A percentile compares a stretch with the other conserved stretches of the same genome.
phyloP scores from a whole-genome alignment of 2,329 filamentous ascomycete genomes.

The Xylaria sp. region DNA sequence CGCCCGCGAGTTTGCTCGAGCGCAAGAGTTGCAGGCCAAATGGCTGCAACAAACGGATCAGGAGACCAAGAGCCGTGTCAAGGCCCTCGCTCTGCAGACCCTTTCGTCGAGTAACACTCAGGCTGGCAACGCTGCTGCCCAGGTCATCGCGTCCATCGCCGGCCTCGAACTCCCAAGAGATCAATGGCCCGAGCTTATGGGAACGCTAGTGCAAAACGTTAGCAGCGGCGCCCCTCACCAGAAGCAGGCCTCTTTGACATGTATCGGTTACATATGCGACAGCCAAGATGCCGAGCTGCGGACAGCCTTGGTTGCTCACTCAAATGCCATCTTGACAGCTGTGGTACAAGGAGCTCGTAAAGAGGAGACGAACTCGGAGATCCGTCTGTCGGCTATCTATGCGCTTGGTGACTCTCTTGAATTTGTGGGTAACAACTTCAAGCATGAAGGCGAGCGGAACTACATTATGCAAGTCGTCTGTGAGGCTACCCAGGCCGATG shows the following conservation, averaged over 20 bases:
- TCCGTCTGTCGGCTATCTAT: slow-evolving; percentile 90
- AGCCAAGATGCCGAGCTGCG: slow-evolving; percentile 89
- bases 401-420: slow-evolving; percentile 96
- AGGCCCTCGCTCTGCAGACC: slow-evolving; percentile 89
- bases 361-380: slow-evolving; percentile 91
- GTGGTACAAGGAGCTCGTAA: slow-evolving; percentile 97
- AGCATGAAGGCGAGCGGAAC: slow-evolving; percentile 98
- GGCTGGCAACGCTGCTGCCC: slow-evolving; percentile 88
- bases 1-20: slow-evolving; percentile 85
- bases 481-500: slow-evolving; percentile 94
- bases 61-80: slow-evolving; percentile 86
- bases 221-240: slow-evolving; percentile 85
- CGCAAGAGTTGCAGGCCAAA: slow-evolving; percentile 91
- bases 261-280: slow-evolving; percentile 99
- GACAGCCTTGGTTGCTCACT: slow-evolving; percentile 82
- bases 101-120: slow-evolving; percentile 81
- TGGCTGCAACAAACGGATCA: slow-evolving; percentile 87
- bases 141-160: slow-evolving; percentile 95
- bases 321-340: slow-evolving; percentile 96
- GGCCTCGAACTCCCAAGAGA: slow-evolving; percentile 92
- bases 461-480: slow-evolving; percentile 99
- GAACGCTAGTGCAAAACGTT: slow-evolving; percentile 88
- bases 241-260: slow-evolving; percentile 92
- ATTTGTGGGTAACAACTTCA: slow-evolving; percentile 98
- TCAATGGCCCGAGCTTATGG: slow-evolving; percentile 94